A percentile compares a stretch with the other conserved stretches of the same genome.
Conservation (phyloP, 192 early-diverging fungal genomes). For the Backusella psychrophila region DNA sequence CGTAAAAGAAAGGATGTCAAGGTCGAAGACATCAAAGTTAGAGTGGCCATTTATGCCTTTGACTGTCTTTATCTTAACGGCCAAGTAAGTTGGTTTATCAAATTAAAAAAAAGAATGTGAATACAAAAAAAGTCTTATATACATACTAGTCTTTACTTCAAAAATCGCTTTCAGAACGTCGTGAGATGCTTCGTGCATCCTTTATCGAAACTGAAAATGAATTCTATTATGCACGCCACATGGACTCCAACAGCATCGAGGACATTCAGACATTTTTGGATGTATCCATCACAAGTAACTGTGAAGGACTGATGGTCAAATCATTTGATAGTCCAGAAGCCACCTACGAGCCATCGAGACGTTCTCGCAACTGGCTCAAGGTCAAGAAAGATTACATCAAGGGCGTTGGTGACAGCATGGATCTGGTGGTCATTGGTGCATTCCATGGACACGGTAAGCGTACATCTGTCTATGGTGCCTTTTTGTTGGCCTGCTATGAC, state of each 20-base stretch:
- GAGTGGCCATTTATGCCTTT: constrained; percentile 97
- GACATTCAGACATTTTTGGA: constrained; percentile 95
- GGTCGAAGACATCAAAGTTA: constrained; percentile 88
- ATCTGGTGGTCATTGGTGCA: constrained; percentile 96
- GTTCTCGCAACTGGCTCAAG: constrained; percentile 99
- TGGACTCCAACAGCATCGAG: constrained; percentile 81
- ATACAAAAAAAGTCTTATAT: not conserved
- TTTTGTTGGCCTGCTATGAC: constrained; percentile 96
- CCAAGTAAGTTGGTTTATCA: constrained; percentile 45
- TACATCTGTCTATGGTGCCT: constrained; percentile 94
- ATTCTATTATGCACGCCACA: constrained; percentile 85
- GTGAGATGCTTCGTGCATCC: constrained; percentile 62
- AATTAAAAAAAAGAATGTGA: not conserved
- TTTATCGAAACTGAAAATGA: constrained; percentile 84
- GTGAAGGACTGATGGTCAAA: constrained; percentile 99
- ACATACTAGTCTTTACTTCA: constrained; percentile 66
- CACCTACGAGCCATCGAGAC: constrained; percentile 93
- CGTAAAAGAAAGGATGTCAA: constrained; percentile 94
- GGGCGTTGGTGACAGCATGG: constrained; percentile 94
- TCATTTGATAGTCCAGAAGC: constrained; percentile 82
- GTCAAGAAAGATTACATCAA: constrained; percentile 96
- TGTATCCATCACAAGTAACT: constrained; percentile 77
- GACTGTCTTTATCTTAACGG: constrained; percentile 95
- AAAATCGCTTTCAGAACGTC: constrained; percentile 71
- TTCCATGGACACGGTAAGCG: constrained; percentile 94